phyloP scores from a whole-genome alignment of 257 asterid species.

The Jacaranda copaia region DNA sequence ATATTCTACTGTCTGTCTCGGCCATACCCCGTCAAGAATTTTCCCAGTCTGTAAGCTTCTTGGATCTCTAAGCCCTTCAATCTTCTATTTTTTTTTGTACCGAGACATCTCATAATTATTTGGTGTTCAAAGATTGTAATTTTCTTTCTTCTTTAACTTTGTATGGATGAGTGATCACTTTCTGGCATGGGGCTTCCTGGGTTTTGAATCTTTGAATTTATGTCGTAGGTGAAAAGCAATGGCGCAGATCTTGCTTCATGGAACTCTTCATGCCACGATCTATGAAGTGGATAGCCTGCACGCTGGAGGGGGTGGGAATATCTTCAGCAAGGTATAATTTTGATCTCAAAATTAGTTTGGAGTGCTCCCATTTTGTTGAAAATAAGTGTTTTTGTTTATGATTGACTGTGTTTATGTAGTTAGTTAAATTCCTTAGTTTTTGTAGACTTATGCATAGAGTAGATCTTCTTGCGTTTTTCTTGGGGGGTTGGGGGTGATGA shows the following conservation, averaged over 20 bases:
- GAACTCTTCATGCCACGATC: constrained; percentile 65
- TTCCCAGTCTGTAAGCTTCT: constrained; percentile 23
- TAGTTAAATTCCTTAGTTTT: neutral
- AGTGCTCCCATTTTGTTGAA: constrained; percentile 3
- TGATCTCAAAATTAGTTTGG: constrained; percentile 5
- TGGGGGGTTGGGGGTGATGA: too few species aligned
- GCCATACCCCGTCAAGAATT: constrained; percentile 8
- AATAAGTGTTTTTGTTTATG: neutral
- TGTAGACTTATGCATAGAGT: constrained; percentile 27
- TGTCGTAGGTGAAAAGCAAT: constrained; percentile 45
- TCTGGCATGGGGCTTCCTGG: neutral
- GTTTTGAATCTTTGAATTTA: neutral
- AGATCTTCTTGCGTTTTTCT: neutral
- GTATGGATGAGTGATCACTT: neutral
- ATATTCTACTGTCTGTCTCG: constrained; percentile 10
- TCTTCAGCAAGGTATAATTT: constrained; percentile 53
- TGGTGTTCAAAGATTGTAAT: neutral
- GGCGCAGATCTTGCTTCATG: constrained; percentile 67
- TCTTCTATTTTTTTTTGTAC: neutral
- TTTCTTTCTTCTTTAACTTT: neutral
- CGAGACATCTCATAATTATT: neutral
- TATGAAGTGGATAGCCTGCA: constrained; percentile 57
- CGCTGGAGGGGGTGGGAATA: constrained; percentile 46
- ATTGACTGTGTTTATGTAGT: neutral
- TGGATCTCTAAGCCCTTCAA: constrained; percentile 16